These are phyloP conservation scores for Scedosporium dehoogii DNA, from an alignment of 2,329 filamentous ascomycete species.

Conservation along the genomic window DNA sequence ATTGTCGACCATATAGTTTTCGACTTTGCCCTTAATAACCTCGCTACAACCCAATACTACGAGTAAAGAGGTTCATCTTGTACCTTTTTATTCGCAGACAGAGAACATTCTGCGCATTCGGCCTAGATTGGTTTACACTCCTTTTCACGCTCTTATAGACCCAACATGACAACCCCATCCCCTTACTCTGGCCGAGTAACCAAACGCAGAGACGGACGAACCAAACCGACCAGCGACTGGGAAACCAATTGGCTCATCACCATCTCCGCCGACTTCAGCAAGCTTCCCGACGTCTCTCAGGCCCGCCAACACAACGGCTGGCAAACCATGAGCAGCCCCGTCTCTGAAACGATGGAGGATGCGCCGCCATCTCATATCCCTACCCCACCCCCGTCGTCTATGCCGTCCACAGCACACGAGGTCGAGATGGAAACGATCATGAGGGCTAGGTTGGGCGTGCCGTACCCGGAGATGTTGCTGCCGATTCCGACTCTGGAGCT, in stretches of 20 bases:
- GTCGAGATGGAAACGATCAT: not conserved
- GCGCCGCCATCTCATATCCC: not conserved
- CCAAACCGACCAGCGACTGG: not conserved
- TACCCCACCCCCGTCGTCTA: not conserved
- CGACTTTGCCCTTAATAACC: no score
- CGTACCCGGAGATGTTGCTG: constrained; percentile 31
- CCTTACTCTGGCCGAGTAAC: not conserved
- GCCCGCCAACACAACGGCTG: not conserved
- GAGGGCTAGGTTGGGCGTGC: constrained; percentile 15
- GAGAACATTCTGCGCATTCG: no score
- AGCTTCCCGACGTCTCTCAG: not conserved
- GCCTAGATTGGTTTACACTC: no score
- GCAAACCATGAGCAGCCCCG: not conserved
- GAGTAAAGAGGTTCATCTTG: no score
- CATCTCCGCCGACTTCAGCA: not conserved
- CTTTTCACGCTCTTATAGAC: not conserved
- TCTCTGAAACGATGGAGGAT: not conserved
- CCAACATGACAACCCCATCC: not conserved
- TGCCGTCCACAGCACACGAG: not conserved
- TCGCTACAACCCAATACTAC: no score
- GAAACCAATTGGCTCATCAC: not conserved
- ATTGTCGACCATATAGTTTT: no score
- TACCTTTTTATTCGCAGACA: no score
- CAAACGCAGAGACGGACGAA: not conserved
- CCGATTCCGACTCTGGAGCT: constrained; percentile 36